Base-by-base conservation (phyloP, 805 yeast species). In the Lachancea cidri region DNA sequence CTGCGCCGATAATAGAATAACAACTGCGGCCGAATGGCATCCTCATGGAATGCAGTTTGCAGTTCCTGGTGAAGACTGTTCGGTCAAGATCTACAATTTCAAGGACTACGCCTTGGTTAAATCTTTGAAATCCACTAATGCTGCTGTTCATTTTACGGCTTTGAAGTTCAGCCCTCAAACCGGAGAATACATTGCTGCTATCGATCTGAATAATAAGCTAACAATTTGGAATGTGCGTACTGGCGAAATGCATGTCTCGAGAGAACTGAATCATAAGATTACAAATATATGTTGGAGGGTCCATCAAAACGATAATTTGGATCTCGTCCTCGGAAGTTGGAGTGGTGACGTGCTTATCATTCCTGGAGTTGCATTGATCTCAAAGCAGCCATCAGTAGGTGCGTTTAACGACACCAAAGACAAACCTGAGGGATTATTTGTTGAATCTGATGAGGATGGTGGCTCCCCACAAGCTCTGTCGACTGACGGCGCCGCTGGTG, bases 11-110 rank as follows among this genome's bases (percentile, higher is more conserved):
- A 69, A 68, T 52, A 61, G 74, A 33, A 56, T 74, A 1, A 64
- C 80, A 18, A 71, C 85, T 0, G 73, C 72, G 32, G 71, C 79
- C 2, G 75, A 73, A 29, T 87, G 95, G 95, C 76, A 79, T 42
- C 76, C 83, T 2, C 69, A 73, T 39, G 95, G 95, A 14, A 75
- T 75, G 39, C 59, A 68, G n/a, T 67, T 87, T 36, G 86, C 88
- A 2, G 54, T 86, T 15, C 88, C 95, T 2, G 66, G 82, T 5
- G 64, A 68, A 29, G 64, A 70, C 16, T 65, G 68, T 35, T 63
- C 70, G 2, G 68, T 82, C 36, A 70, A 69, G 38, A 67, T 76
- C 0, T 77, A 64, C 36, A 47, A 56, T 8, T 44, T 60, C 13
- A 49, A 52, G 14, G 59, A 57, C 29, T 58, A 58, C 29, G 50